These are phyloP conservation scores for Murraya koenigii DNA, from an alignment of 345 rosid genomes.

Conservation along the genomic window DNA sequence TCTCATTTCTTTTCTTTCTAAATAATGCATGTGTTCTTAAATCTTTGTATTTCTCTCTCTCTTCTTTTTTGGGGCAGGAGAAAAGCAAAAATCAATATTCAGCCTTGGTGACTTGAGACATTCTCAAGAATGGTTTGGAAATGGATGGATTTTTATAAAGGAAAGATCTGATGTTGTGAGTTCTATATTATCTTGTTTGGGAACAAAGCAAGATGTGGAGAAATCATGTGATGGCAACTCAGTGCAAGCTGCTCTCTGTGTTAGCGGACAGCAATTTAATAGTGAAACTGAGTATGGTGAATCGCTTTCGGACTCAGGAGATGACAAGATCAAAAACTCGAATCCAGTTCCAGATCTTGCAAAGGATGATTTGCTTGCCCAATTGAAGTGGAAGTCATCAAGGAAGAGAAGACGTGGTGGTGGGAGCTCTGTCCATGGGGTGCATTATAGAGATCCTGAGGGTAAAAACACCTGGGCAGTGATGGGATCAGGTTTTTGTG, in stretches of 20 bases:
- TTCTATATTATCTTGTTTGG: conserved; percentile 22
- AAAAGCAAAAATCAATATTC: conserved; percentile 51
- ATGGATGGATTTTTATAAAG: conserved; percentile 47
- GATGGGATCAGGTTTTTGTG: conserved; percentile 10
- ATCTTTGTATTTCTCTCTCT: neutral
- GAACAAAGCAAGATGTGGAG: conserved; percentile 27
- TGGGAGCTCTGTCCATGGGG: conserved; percentile 30
- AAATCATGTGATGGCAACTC: conserved; percentile 23
- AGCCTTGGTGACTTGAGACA: conserved; percentile 42
- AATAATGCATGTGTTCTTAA: neutral
- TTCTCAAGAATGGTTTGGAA: conserved; percentile 69
- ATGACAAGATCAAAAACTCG: conserved; percentile 13
- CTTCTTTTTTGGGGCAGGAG: conserved; percentile 49
- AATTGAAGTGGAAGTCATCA: conserved; percentile 59
- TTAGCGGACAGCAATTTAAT: conserved; percentile 15
- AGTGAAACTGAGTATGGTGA: conserved; percentile 17
- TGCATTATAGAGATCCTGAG: conserved; percentile 9
- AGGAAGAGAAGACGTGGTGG: conserved; percentile 52
- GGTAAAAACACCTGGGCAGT: conserved; percentile 6
- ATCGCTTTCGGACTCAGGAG: conserved; percentile 21
- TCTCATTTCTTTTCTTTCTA: neutral
- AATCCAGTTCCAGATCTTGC: conserved; percentile 46
- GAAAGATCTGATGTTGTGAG: conserved; percentile 45
- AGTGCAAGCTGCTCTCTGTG: conserved; percentile 19
- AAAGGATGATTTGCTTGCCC: conserved; percentile 50